These are phyloP conservation scores for Suillus luteus DNA, from an alignment of 768 basidiomycete species.

Conservation along the genomic window DNA sequence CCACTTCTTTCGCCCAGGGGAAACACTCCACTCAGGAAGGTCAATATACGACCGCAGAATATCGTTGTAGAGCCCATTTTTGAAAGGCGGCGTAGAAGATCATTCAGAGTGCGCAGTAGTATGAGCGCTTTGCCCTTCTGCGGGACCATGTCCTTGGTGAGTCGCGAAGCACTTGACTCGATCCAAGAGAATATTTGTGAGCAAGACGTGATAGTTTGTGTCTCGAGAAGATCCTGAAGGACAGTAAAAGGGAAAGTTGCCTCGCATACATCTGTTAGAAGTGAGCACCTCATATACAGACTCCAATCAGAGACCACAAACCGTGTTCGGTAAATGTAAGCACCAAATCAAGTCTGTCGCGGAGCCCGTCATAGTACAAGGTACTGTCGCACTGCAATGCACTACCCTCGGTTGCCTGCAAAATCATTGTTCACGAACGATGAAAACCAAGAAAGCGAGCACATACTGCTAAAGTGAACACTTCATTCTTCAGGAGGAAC, in stretches of 20 bases:
- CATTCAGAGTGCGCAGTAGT: slow-evolving; percentile 83
- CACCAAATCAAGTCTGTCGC: slow-evolving; percentile 68
- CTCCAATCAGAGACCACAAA: slow-evolving; percentile 33
- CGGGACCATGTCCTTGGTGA: slow-evolving; percentile 79
- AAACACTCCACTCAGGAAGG: slow-evolving; percentile 84
- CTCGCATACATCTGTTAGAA: slow-evolving; percentile 70
- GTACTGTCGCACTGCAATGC: slow-evolving; percentile 55
- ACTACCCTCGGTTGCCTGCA: slow-evolving; percentile 65
- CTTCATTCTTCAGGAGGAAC: slow-evolving; percentile 65
- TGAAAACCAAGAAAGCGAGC: not conserved
- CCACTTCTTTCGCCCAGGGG: slow-evolving; percentile 88
- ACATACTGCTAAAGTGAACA: slow-evolving; percentile 73
- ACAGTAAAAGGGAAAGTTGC: slow-evolving; percentile 69
- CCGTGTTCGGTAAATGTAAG: slow-evolving; percentile 79
- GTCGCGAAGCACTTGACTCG: slow-evolving; percentile 64
- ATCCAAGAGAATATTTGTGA: slow-evolving; percentile 90
- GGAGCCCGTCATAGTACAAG: slow-evolving; percentile 62
- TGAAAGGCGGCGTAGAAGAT: slow-evolving; percentile 81
- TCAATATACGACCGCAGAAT: slow-evolving; percentile 88
- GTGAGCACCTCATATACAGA: slow-evolving; percentile 7
- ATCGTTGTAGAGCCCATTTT: slow-evolving; percentile 84
- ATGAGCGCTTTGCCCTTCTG: slow-evolving; percentile 88
- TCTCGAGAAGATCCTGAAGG: slow-evolving; percentile 82
- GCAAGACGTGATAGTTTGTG: slow-evolving; percentile 82
- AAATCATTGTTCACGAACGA: not conserved